Evolutionary conservation across 139 green algal species (phyloP), one percentile per base, ranked within the genome.

Genomic region (Tetraselmis chui): DNA sequence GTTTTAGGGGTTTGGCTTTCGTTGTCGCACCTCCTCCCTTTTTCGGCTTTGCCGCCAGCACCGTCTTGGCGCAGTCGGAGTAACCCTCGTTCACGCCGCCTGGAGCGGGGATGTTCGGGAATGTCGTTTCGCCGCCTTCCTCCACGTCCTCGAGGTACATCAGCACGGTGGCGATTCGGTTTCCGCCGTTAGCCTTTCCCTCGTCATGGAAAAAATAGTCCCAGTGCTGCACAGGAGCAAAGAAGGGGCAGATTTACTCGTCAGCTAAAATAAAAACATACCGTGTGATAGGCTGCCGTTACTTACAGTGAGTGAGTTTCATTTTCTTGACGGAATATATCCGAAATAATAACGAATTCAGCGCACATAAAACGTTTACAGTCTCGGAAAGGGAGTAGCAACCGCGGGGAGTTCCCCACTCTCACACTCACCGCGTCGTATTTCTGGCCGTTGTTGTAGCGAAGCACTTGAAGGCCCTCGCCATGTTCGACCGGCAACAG

Each of bases 171-270:
- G 82, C 82, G n/a, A 82, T 29, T 1, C 82, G 59, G 26, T 85
- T 77, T 1, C 82, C 82, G 28, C 82, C 82, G 25, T 81, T 81
- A n/a, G 74, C 28, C 1, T 76, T 86, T 25, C 83, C 84, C 2
- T 84, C 76, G 59, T 89, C 83, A 80, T 92, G 59, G 59, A 94
- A 94, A 80, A 93, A 94, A 67, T 91, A 93, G 79, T 94, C 91
- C 79, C 80, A 84, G 31, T 87, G 87, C 75, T 32, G 67, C 2
- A 45, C 2, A 1, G 28, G 67, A 27, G 26, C 18, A 27, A 59
- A 77, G 45, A 74, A 5, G 22, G 30, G 59, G 26, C 29, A n/a
- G n/a, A n/a, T n/a, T n/a, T n/a, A n/a, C n/a, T n/a, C n/a, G n/a
- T n/a, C n/a, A n/a, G n/a, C n/a, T n/a, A n/a, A n/a, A n/a, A n/a